Conservation (phyloP, 371 early-diverging fungal genomes). For the Fennellomyces sp. region DNA sequence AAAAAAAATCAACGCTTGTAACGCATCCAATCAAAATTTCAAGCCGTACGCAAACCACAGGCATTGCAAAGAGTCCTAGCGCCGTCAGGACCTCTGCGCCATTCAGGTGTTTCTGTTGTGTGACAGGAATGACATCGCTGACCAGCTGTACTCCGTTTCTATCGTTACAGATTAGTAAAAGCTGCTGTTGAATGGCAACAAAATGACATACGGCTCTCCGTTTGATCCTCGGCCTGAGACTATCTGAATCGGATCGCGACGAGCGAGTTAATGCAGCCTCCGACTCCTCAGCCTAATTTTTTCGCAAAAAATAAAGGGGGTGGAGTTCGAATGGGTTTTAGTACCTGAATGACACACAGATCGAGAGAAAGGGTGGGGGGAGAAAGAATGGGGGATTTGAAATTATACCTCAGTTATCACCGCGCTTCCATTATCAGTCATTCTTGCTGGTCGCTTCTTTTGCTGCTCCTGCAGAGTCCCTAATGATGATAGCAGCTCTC, state of each 20-base stretch:
- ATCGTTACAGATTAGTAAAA: background rate
- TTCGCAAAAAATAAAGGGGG: background rate
- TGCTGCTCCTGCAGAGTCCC: background rate
- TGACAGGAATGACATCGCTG: conserved; percentile 60
- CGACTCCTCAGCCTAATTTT: conserved; percentile 7
- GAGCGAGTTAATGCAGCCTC: conserved; percentile 32
- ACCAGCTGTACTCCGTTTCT: conserved; percentile 16
- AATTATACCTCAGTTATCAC: too few species aligned
- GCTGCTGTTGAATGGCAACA: background rate
- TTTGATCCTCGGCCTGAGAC: conserved; percentile 27
- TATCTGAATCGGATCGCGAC: conserved; percentile 26
- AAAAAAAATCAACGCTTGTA: background rate
- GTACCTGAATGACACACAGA: too few species aligned
- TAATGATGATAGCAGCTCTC: conserved; percentile 4
- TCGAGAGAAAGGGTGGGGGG: too few species aligned
- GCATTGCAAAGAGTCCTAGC: conserved; percentile 71
- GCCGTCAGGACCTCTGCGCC: conserved; percentile 77
- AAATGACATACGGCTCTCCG: conserved; percentile 26
- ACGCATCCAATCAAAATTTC: background rate
- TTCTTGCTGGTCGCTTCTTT: background rate
- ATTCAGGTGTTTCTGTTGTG: conserved; percentile 67
- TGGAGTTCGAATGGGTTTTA: too few species aligned
- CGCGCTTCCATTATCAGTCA: background rate
- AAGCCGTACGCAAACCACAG: conserved; percentile 61
- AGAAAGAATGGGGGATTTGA: too few species aligned